Evolutionary conservation across 2,329 filamentous ascomycete species (phyloP).

Genomic region (Nemania sp.): DNA sequence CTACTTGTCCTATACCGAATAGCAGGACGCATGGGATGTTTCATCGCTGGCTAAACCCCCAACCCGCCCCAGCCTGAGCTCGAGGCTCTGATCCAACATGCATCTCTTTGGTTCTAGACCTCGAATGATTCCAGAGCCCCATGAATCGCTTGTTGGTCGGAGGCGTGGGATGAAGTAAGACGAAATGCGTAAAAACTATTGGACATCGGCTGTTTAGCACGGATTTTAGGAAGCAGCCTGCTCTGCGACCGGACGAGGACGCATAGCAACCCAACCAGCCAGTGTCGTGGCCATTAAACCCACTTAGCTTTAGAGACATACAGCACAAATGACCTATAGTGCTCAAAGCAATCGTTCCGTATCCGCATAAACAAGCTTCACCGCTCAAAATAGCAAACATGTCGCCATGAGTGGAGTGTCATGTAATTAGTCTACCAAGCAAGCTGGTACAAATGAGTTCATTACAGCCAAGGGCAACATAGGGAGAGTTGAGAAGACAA

Average conservation of each 20-base stretch:
- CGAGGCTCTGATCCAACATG: constrained; percentile 23
- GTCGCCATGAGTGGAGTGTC: not conserved
- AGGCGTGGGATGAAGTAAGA: constrained; percentile 14
- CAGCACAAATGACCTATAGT: not conserved
- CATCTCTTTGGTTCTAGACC: constrained; percentile 25
- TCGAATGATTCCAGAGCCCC: constrained; percentile 18
- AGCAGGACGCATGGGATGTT: constrained; percentile 15
- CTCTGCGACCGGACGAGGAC: constrained; percentile 9
- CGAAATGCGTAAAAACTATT: not conserved
- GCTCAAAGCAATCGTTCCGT: not conserved
- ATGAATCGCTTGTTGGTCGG: not conserved
- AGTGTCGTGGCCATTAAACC: not conserved
- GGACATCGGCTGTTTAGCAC: constrained; percentile 8
- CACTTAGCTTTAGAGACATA: not conserved
- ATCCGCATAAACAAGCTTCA: not conserved
- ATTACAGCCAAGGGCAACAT: not conserved
- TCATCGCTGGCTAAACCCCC: constrained; percentile 14
- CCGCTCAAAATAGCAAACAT: constrained; percentile 1
- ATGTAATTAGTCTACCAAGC: not conserved
- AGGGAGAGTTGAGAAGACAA: not conserved
- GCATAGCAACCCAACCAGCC: constrained; percentile 22
- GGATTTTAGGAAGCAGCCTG: constrained; percentile 1
- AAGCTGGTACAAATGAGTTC: not conserved
- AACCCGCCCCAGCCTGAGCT: constrained; percentile 25
- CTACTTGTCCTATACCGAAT: constrained; percentile 19